These are phyloP conservation scores for Trifolium repens DNA, from an alignment of 306 rosid genomes.

Conservation along the genomic window DNA sequence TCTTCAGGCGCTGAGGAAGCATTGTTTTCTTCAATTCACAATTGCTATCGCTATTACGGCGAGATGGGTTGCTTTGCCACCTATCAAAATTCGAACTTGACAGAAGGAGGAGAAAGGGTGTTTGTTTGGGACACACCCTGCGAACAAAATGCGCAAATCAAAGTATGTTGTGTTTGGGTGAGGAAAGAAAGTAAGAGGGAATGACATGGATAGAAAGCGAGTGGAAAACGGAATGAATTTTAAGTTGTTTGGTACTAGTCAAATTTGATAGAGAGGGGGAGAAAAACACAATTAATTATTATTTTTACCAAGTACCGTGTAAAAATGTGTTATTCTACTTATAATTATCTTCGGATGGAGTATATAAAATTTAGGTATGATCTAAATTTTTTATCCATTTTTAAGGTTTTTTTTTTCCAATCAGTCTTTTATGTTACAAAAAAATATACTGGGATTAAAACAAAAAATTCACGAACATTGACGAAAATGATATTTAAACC, in stretches of 20 bases:
- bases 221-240: background rate
- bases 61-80: background rate
- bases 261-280: background rate
- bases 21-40: conserved; percentile 39
- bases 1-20: conserved; percentile 71
- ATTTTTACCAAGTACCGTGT: no score
- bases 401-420: no score
- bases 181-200: background rate
- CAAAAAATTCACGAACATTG: no score
- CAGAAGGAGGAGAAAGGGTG: background rate
- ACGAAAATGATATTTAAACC: no score
- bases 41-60: background rate
- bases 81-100: background rate
- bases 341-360: no score
- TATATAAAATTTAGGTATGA: no score
- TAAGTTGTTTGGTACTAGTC: background rate
- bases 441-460: no score
- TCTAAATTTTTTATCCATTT: no score
- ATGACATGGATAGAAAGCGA: background rate
- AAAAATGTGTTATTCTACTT: no score
- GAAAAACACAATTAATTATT: no score
- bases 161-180: background rate
- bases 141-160: background rate
- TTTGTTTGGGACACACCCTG: background rate
- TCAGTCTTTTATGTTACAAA: no score